Percentiles rank a stretch among this genome's conserved stretches.
phyloP scores from a whole-genome alignment of 2,329 filamentous ascomycete species.

The Pyrenochaeta sp. region DNA sequence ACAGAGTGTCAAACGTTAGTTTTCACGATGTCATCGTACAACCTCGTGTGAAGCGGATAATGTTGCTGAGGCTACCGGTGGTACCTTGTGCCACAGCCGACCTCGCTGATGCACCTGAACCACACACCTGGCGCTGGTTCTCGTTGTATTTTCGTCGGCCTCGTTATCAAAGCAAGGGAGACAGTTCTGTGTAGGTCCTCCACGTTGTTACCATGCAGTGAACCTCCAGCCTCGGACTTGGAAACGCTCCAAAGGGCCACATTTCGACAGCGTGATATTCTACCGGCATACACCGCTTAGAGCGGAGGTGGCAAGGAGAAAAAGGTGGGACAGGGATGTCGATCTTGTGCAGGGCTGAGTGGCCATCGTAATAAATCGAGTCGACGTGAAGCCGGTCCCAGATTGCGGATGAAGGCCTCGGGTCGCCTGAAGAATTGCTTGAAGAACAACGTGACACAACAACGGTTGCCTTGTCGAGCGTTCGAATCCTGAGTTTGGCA shows the following conservation, averaged over 20 bases:
- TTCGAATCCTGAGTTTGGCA: background rate
- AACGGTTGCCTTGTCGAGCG: constrained; percentile 3
- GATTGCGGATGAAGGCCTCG: constrained; percentile 15
- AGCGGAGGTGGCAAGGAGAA: constrained; percentile 12
- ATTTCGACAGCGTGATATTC: background rate
- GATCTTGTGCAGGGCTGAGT: constrained; percentile 19
- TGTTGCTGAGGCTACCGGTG: constrained; percentile 14
- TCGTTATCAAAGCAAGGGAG: constrained; percentile 24
- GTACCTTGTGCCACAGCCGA: background rate
- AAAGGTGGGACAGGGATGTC: constrained; percentile 15
- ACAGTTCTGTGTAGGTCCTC: background rate
- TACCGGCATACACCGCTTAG: constrained; percentile 7
- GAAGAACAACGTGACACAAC: constrained; percentile 11
- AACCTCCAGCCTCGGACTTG: constrained; percentile 14
- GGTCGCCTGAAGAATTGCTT: constrained; percentile 16
- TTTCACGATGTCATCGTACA: constrained; percentile 8
- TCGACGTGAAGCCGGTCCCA: constrained; percentile 20
- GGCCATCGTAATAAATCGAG: constrained; percentile 22
- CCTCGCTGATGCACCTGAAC: constrained; percentile 2
- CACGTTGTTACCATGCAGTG: constrained; percentile 8
- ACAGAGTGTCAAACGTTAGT: constrained; percentile 7
- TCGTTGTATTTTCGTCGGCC: constrained; percentile 26
- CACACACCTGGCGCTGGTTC: constrained; percentile 8
- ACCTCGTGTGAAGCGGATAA: constrained; percentile 17
- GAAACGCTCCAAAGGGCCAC: background rate